A percentile compares a stretch with the other conserved stretches of the same genome.
Conservation (phyloP, 2,329 filamentous ascomycete species). For the Aspergillus sp. region DNA sequence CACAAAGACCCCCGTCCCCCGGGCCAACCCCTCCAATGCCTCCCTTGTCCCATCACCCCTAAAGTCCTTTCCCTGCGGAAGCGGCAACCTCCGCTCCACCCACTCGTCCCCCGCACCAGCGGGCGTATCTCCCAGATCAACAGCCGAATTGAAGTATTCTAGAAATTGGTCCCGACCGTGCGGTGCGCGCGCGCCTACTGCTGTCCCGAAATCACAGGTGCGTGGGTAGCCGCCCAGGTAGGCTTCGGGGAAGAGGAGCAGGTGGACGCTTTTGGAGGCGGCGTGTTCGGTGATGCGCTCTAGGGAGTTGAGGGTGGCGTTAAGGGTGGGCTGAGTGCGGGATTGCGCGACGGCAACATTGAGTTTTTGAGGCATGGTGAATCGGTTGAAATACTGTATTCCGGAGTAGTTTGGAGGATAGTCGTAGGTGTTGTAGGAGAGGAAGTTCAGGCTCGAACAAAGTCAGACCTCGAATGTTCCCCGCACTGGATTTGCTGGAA, state of each 20-base stretch:
- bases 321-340: slow-evolving; percentile 33
- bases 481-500: no score
- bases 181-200: slow-evolving; percentile 59
- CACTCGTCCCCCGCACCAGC: slow-evolving; percentile 1
- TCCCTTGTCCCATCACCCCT: slow-evolving; percentile 72
- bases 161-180: slow-evolving; percentile 74
- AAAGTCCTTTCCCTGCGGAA: slow-evolving; percentile 42
- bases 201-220: slow-evolving; percentile 66
- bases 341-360: slow-evolving; percentile 42
- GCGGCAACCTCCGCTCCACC: slow-evolving; percentile 1
- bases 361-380: slow-evolving; percentile 32
- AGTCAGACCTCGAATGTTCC: no score
- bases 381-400: no score
- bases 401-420: no score
- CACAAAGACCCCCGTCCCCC: slow-evolving; percentile 71
- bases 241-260: slow-evolving; percentile 85
- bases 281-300: slow-evolving; percentile 56
- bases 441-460: no score
- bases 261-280: slow-evolving; percentile 51
- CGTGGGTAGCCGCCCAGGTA: slow-evolving; percentile 88
- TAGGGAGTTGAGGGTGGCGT: slow-evolving; percentile 59
- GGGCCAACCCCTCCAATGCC: slow-evolving; percentile 65
- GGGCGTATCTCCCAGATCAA: slow-evolving; percentile 76
- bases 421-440: no score
- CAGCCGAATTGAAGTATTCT: slow-evolving; percentile 66